Evolutionary conservation across 1,284 basidiomycete species (phyloP), one percentile per base, ranked within the genome.

Genomic region (Calocybe gambosa): DNA sequence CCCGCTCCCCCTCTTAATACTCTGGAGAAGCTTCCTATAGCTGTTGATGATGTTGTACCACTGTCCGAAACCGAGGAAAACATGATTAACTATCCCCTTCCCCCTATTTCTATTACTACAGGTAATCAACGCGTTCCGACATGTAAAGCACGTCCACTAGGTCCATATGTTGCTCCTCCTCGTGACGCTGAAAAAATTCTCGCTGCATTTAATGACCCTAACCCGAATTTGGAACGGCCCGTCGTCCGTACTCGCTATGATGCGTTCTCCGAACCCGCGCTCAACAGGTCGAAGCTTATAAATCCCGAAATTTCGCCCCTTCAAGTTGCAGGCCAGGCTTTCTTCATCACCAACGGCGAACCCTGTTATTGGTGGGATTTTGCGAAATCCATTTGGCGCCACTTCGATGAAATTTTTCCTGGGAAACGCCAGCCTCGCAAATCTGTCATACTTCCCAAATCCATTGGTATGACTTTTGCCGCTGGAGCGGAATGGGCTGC

Each of bases 261-360:
- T 63, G 78, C 78, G 39, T 70, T 88, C 43, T 76, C 82, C 0
- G 76, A 81, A 13, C 59, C 65, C 20, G 71, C 73, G 10, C 65
- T 85, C 51, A 75, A 67, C 23, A 68, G 74, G 31, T 64, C 73
- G 12, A 75, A 77, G 47, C 50, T 74, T 10, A 52, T 57, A 20
- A 55, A 70, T 51, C 68, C 77, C 35, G 66, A 71, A 43, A 59
- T 62, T 2, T 70, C 73, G 42, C 77, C 78, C 5, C 71, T 93
- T 12, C 74, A 82, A 52, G 89, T 97, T 29, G 93, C 92, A 2
- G 96, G 96, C 0, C 89, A 98, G 64, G 90, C 76, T 0, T 99
- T 96, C 73, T 96, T 95, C 73, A 92, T 99, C 68, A 96, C 94
- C 50, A 98, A 98, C 62, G 93, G 94, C 53, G 94, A 98, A 64